Evolutionary conservation across 2,329 filamentous ascomycete species (phyloP), one percentile per base, ranked within the genome.

Genomic region (Pezicula carpinea): DNA sequence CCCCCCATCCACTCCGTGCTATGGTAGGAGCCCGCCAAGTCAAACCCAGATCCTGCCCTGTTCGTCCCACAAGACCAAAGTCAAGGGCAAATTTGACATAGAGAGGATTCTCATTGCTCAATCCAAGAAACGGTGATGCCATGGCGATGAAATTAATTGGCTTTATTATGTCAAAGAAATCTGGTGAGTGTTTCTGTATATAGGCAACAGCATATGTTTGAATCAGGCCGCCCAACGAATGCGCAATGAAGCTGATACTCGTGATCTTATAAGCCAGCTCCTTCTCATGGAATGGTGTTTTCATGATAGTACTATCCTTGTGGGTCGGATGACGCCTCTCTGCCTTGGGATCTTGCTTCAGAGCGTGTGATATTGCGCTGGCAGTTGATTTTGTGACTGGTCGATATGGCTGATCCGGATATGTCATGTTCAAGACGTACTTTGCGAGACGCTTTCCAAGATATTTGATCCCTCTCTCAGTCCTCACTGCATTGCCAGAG

Each of bases 31-130:
- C 85, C 59, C 89, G 82, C 93, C 93, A 99, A 1, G 91, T 96
- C 51, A 99, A 72, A 18, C 93, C 93, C 7, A 99, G 75, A 69
- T 99, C 93, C 66, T 97, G 89, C 6, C 93, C 93, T 3, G 93
- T 96, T 45, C 92, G 80, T n/a, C 93, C 93, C 13, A 99, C 92
- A 1, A 99, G 76, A 0, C 93, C 93, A 69, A 97, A 95, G 64
- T 99, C 93, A 3, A 99, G 73, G 0, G 93, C 93, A 65, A 99
- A 97, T 60, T 91, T 95, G 66, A 99, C 88, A 64, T 99, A 99
- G 47, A 97, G 76, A 0, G 93, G 93, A 58, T 99, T 99, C 64
- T 99, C 93, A 64, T 99, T 96, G 66, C 92, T 97, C 32, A 97
- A 72, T 0, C 92, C 92, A 1, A 97, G 71, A 55, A 96, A 89